Percentiles rank a stretch among this genome's conserved stretches.
Conservation (phyloP, 192 early-diverging fungal genomes). For the Coemansia brasiliensis region DNA sequence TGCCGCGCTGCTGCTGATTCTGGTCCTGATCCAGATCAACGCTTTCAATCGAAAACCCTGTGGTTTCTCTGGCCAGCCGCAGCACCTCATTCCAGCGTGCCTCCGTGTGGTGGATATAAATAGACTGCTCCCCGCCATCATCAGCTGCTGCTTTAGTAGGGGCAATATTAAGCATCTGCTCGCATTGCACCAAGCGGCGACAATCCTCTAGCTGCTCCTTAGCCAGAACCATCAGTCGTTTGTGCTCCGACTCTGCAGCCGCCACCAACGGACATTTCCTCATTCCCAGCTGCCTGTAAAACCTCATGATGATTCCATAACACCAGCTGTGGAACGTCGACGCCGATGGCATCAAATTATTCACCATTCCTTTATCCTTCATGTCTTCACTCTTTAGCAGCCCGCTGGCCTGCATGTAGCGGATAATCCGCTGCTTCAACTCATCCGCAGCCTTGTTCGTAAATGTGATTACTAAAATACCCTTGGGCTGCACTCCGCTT, state of each 20-base stretch:
- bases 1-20: not conserved
- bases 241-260: constrained; percentile 37
- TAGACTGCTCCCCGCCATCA: not conserved
- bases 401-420: constrained; percentile 17
- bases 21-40: not conserved
- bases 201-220: constrained; percentile 28
- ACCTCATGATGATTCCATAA: constrained; percentile 27
- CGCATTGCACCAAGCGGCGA: constrained; percentile 39
- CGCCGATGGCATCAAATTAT: constrained; percentile 22
- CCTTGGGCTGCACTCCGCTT: constrained; percentile 22
- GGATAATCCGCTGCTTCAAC: constrained; percentile 33
- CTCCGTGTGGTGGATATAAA: constrained; percentile 15
- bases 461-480: constrained; percentile 53
- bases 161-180: constrained; percentile 27
- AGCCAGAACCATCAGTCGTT: constrained; percentile 18
- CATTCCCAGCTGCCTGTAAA: constrained; percentile 18
- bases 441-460: constrained; percentile 55
- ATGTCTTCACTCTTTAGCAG: not conserved
- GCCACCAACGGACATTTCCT: constrained; percentile 25
- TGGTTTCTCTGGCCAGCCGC: constrained; percentile 4
- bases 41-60: constrained; percentile 3
- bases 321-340: constrained; percentile 56
- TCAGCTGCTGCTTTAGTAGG: constrained; percentile 1
- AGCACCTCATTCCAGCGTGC: constrained; percentile 26
- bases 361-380: not conserved